Conservation (phyloP, 768 basidiomycete species). For the Mycena floridula region DNA sequence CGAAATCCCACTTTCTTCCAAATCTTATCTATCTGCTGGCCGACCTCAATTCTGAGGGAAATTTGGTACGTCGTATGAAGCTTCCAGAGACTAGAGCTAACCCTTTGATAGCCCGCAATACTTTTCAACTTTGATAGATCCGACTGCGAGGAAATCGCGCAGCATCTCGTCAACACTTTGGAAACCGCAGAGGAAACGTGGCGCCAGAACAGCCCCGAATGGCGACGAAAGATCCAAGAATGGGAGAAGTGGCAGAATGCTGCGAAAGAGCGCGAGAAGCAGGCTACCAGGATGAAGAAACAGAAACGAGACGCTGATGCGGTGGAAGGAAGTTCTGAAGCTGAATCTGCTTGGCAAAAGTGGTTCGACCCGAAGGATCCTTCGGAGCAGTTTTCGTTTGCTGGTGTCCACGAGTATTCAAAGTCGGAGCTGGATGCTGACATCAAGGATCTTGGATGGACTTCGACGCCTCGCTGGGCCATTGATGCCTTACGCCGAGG, state of each 20-base stretch:
- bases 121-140: slow-evolving; percentile 62
- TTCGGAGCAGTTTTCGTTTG: slow-evolving; percentile 55
- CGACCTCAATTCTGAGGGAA: slow-evolving; percentile 47
- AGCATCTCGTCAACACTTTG: slow-evolving; percentile 28
- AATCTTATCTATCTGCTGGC: slow-evolving; percentile 49
- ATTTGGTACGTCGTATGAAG: slow-evolving; percentile 49
- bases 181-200: slow-evolving; percentile 41
- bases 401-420: slow-evolving; percentile 35
- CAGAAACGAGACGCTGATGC: slow-evolving; percentile 27
- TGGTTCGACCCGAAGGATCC: slow-evolving; percentile 56
- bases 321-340: slow-evolving; percentile 9
- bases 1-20: slow-evolving; percentile 27
- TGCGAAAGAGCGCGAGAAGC: slow-evolving; percentile 42
- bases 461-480: slow-evolving; percentile 36
- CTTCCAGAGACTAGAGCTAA: no score
- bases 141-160: slow-evolving; percentile 50
- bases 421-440: slow-evolving; percentile 44
- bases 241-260: slow-evolving; percentile 45
- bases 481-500: slow-evolving; percentile 47
- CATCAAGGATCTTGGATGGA: slow-evolving; percentile 29
- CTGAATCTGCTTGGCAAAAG: slow-evolving; percentile 37
- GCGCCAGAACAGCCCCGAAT: slow-evolving; percentile 37
- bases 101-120: slow-evolving; percentile 66
- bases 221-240: slow-evolving; percentile 42
- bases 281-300: slow-evolving; percentile 33